Conservation (phyloP, 192 early-diverging fungal species). For the Gonapodya sp. region DNA sequence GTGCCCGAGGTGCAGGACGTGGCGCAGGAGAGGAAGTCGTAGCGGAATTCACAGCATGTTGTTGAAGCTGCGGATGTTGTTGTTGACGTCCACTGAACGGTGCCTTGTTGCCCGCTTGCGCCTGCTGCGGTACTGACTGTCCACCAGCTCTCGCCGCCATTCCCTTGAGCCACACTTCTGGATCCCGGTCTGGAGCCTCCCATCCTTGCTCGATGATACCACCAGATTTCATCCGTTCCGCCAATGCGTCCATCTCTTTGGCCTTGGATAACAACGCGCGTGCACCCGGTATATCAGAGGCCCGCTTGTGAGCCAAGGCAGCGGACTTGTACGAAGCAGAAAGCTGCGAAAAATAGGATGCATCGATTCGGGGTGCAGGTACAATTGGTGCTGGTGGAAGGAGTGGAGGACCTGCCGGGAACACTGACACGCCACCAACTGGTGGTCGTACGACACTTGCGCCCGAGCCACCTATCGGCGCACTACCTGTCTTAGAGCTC, state of each 20-base stretch:
- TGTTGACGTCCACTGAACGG: background rate
- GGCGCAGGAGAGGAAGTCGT: background rate
- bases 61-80: background rate
- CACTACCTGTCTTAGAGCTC: too few species aligned
- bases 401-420: background rate
- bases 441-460: background rate
- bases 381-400: background rate
- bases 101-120: background rate
- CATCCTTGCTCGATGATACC: background rate
- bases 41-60: background rate
- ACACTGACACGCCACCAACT: background rate
- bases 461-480: background rate
- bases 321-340: background rate
- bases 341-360: background rate
- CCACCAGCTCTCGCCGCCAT: background rate
- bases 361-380: background rate
- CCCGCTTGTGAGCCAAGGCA: background rate
- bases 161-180: background rate
- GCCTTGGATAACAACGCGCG: background rate
- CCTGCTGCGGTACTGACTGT: background rate
- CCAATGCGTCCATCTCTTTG: background rate
- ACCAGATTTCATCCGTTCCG: background rate
- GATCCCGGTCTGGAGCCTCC: background rate
- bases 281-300: background rate
- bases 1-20: background rate